These are phyloP conservation scores for Smittium mucronatum DNA, from an alignment of 371 early-diverging fungal species.

Conservation along the genomic window DNA sequence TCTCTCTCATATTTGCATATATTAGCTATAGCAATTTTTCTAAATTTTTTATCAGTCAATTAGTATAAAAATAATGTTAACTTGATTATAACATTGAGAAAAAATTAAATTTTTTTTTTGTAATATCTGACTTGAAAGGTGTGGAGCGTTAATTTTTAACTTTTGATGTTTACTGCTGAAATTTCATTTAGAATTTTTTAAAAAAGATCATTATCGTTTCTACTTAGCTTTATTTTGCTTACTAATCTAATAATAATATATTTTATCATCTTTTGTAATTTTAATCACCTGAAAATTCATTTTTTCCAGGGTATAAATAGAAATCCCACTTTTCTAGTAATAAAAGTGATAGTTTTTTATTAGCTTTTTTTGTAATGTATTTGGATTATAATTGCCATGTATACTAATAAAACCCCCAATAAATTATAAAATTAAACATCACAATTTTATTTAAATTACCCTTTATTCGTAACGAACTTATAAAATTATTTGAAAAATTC, in stretches of 20 bases:
- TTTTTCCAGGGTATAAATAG: not conserved
- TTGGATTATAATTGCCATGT: not conserved
- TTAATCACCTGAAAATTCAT: not conserved
- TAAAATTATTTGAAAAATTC: too few species aligned
- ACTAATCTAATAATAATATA: not conserved
- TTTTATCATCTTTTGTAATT: not conserved
- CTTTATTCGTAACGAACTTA: too few species aligned
- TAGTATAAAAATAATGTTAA: too few species aligned
- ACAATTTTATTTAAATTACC: not conserved
- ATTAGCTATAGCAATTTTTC: too few species aligned
- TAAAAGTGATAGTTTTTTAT: not conserved
- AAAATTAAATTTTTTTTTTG: too few species aligned
- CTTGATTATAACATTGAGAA: too few species aligned
- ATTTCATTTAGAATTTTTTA: not conserved
- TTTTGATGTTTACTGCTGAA: not conserved
- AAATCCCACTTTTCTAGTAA: not conserved
- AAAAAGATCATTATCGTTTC: not conserved
- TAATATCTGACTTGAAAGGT: too few species aligned
- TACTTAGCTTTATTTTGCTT: not conserved
- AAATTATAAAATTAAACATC: conserved; percentile 1
- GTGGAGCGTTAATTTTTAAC: not conserved
- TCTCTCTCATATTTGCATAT: too few species aligned
- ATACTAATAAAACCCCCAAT: not conserved
- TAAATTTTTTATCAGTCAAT: too few species aligned
- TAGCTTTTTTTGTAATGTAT: not conserved